Base-by-base conservation (phyloP, 345 rosid genomes). In the Arabidopsis arenosa region DNA sequence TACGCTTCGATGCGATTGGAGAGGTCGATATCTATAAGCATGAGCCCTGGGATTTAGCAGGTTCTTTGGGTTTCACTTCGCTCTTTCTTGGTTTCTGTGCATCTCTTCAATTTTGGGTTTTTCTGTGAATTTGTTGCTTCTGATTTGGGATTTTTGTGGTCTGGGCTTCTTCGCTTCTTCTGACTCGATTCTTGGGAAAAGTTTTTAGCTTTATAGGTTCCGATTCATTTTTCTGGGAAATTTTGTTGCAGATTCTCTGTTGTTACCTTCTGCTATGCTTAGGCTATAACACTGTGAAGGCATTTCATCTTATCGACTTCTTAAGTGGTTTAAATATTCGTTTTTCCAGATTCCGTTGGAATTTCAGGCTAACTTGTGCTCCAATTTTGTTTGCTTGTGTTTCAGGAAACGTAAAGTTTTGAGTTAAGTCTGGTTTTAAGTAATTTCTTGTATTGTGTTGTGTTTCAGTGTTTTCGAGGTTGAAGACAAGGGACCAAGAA, bases 401-500 rank as follows among this genome's bases (percentile, higher is more conserved):
- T 32, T 56, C 76, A 77, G 76, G 76, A 65, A 13, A 74, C 55
- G 68, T 49, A 7, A 68, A 49, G 48, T 40, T 51, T 44, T 75
- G 43, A 37, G 44, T 48, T 32, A 44, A 51, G 43, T 58, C 40
- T 59, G n/a, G 21, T 40, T 57, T 57, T 72, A 5, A 58, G 32
- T 51, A 43, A 12, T 17, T n/a, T 32, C 37, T 58, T 72, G 18
- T 49, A 1, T 47, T 23, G 10, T 58, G 26, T 37, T 55, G 18
- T 44, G 55, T 80, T 82, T 35, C 59, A 90, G 96, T 72, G 60
- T 84, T 71, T 76, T 81, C 96, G 13, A 89, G 84, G 73, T 82
- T 94, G 83, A 94, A 88, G 77, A 90, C 88, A 45, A 84, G 96
- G 72, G 97, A 94, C 81, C 98, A 88, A 54, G 98, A 94, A 58